Base-by-base conservation (phyloP, 2,329 filamentous ascomycete genomes). In the Ophiostoma himal-ulmi region DNA sequence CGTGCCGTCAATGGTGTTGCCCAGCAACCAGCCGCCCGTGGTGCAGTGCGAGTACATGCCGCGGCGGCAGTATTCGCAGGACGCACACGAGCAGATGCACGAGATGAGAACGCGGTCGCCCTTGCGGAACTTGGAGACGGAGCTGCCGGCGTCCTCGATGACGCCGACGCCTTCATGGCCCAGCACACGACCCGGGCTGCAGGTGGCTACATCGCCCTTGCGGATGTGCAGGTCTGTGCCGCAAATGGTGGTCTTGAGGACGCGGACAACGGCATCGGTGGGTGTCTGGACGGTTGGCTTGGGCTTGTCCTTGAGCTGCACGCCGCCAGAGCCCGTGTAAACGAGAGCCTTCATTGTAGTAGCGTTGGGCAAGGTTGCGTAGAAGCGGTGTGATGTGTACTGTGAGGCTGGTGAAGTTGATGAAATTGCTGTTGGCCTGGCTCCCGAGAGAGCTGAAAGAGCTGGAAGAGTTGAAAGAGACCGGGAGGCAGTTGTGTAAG, bases 221-320 rank as follows among this genome's bases (percentile, higher is more conserved):
- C 81, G 76, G 72, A 88, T 87, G 74, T 88, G 85, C 17, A 87
- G 77, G 74, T 88, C 85, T 0, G 82, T 83, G 34, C 84, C 84
- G 74, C 85, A 86, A 73, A 85, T 85, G 13, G 83, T 83, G 0
- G 81, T 81, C 69, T 84, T 80, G 10, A 78, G 77, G 57, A 86
- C 71, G 70, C 81, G 82, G 67, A 86, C 76, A 36, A 87, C 78
- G 20, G 83, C 83, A 71, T 86, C 84, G 1, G 80, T 82, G 2
- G 82, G 78, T 1, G 75, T 73, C 22, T 76, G 70, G n/a, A 85
- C 73, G 22, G 73, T 75, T 3, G 83, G 84, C 10, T 78, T 76
- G 0, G 82, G 80, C 0, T 78, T 78, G 1, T 84, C 80, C 71
- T 81, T 76, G 2, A 84, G 73, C 30, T 77, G 76, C 11, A 82